Evolutionary conservation across 768 basidiomycete species (phyloP), one percentile per base, ranked within the genome.

Genomic region (Obba rivulosa): DNA sequence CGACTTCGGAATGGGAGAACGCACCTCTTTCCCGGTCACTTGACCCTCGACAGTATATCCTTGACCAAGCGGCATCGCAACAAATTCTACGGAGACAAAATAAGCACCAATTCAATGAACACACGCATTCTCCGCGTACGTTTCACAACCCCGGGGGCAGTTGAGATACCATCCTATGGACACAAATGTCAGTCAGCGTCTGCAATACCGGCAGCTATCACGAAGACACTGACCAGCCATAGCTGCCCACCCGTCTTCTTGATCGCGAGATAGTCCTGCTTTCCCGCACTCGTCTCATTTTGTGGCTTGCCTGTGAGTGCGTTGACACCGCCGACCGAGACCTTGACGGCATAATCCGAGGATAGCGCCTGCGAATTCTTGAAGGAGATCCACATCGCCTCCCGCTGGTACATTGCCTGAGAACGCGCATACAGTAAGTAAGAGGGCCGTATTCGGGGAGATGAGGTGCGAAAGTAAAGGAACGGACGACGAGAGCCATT

Each of bases 311-410:
- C 64, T 4, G 63, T 63, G 42, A 64, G 49, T 4, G 57, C 62
- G 50, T 65, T 63, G 42, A 66, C 41, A 2, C 63, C 64, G 20
- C 64, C 62, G 18, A 64, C 57, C 7, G 59, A 66, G 18, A 64
- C 49, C 48, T 64, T 63, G 31, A 66, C 57, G 1, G 64, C 63
- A 17, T 28, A 41, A 5, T 23, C 16, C 8, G 16, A 10, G 2
- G 17, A 10, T 14, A 14, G n/a, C 3, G 35, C 13, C 21, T 28
- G 39, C 18, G 31, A 25, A 7, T 13, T 31, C 0, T 22, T 17
- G 41, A 64, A 66, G 8, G 49, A 55, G 43, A 66, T 62, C 63
- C 64, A 63, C 60, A 64, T 59, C 0, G 63, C 64, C 49, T 66
- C 60, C 4, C 62, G 57, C 49, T 64, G 57, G 43, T 60, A 59